Evolutionary conservation across 192 early-diverging fungal species (phyloP).

Genomic region (Podila verticillata): DNA sequence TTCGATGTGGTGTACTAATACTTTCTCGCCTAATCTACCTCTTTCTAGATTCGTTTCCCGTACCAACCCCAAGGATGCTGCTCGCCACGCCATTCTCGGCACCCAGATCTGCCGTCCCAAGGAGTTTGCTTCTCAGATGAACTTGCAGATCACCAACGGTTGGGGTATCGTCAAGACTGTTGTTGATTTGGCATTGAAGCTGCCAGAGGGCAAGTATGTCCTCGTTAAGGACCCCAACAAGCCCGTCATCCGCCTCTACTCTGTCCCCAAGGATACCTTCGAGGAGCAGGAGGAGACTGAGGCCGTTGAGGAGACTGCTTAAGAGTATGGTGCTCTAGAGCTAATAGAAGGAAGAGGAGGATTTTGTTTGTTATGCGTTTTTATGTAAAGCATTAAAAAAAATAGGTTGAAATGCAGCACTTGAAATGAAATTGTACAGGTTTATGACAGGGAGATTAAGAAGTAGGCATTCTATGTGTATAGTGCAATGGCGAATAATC

Average conservation of each 20-base stretch:
- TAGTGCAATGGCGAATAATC: too few relatives aligned
- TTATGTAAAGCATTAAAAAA: constrained; percentile 1
- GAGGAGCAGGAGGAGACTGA: constrained; percentile 57
- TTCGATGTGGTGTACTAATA: too few relatives aligned
- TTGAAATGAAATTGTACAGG: not conserved
- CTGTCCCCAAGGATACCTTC: constrained; percentile 77
- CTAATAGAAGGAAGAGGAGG: not conserved
- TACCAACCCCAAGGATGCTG: constrained; percentile 77
- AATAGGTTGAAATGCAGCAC: not conserved
- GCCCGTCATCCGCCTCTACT: constrained; percentile 83
- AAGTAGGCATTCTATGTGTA: too few relatives aligned
- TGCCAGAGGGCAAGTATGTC: constrained; percentile 95
- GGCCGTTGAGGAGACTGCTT: constrained; percentile 57
- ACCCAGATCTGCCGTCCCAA: constrained; percentile 85
- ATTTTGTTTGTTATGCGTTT: not conserved
- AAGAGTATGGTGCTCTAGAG: constrained; percentile 21
- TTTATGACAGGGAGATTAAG: too few relatives aligned
- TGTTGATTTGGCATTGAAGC: constrained; percentile 84
- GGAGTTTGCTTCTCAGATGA: constrained; percentile 93
- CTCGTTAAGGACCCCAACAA: constrained; percentile 98
- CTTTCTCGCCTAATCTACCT: not conserved
- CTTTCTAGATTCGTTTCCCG: constrained; percentile 75
- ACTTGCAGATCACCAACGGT: constrained; percentile 82
- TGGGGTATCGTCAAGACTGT: constrained; percentile 98
- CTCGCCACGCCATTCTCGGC: constrained; percentile 86